Evolutionary conservation across 441 rosid genomes (phyloP).

Genomic region (Rhodomyrtus psidioides): DNA sequence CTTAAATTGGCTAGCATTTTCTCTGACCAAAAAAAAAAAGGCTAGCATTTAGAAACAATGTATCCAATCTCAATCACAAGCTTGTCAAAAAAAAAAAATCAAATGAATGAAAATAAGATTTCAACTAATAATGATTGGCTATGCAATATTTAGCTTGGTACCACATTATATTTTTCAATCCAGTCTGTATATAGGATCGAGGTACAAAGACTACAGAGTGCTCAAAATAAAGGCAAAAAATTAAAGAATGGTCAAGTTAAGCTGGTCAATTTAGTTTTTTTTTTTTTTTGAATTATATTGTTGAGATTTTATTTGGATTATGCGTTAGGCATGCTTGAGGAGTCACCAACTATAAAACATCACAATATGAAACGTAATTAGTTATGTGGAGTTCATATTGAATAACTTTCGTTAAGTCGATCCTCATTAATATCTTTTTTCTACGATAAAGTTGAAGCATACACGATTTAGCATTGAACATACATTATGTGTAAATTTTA

Average conservation of each 20-base stretch:
- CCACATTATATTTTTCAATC: rapidly evolving
- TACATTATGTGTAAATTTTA: no score
- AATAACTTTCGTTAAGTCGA: neutral
- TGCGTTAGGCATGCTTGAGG: no score
- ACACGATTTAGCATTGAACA: no score
- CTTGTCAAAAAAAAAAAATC: no score
- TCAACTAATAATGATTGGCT: rapidly evolving
- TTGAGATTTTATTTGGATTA: no score
- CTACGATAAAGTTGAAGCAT: neutral
- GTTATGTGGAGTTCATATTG: neutral
- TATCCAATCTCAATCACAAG: no score
- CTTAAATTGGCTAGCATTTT: neutral
- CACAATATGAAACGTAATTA: neutral
- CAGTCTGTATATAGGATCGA: rapidly evolving
- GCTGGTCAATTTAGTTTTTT: rapidly evolving
- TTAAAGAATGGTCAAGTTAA: rapidly evolving
- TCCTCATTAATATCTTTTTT: neutral
- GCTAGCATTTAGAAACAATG: neutral
- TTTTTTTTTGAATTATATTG: neutral
- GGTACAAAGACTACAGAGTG: rapidly evolving
- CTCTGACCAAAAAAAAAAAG: no score
- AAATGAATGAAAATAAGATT: neutral
- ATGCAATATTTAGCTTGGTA: neutral
- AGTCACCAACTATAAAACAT: no score
- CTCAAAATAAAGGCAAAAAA: rapidly evolving